Evolutionary conservation across 495 filamentous ascomycete species (phyloP).

Genomic region (Aspergillus steynii): DNA sequence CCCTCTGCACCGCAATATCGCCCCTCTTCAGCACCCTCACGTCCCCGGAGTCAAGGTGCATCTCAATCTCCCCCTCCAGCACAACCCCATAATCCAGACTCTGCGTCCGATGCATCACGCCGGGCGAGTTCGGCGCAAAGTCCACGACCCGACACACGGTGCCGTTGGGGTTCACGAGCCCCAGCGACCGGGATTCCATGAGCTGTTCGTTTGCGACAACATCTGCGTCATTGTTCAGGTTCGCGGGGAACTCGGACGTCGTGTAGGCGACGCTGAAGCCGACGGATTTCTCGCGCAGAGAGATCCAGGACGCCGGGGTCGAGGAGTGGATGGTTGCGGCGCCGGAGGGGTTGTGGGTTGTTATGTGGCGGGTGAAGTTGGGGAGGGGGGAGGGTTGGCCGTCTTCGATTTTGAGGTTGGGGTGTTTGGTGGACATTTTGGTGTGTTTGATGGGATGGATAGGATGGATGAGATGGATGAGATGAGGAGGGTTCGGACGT

Average conservation of each 20-base stretch:
- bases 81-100: slow-evolving; percentile 76
- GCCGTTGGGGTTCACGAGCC: slow-evolving; percentile 54
- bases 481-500: not conserved
- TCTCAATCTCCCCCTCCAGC: slow-evolving; percentile 73
- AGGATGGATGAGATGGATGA: no score
- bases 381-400: slow-evolving; percentile 26
- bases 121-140: slow-evolving; percentile 62
- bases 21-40: slow-evolving; percentile 65
- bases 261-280: slow-evolving; percentile 44
- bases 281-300: slow-evolving; percentile 24
- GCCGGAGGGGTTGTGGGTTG: slow-evolving; percentile 36
- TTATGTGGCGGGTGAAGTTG: slow-evolving; percentile 39
- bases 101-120: slow-evolving; percentile 67
- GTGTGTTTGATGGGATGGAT: not conserved
- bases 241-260: slow-evolving; percentile 56
- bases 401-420: not conserved
- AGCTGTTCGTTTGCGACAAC: slow-evolving; percentile 31
- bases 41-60: slow-evolving; percentile 66
- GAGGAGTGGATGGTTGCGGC: slow-evolving; percentile 35
- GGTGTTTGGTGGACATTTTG: slow-evolving; percentile 1
- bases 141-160: slow-evolving; percentile 55
- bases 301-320: slow-evolving; percentile 16
- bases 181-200: slow-evolving; percentile 39
- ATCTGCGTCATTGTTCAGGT: slow-evolving; percentile 56
- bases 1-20: slow-evolving; percentile 69